Evolutionary conservation across 1,139 yeast genomes (phyloP).

Genomic region (Scheffersomyces segobiensis): DNA sequence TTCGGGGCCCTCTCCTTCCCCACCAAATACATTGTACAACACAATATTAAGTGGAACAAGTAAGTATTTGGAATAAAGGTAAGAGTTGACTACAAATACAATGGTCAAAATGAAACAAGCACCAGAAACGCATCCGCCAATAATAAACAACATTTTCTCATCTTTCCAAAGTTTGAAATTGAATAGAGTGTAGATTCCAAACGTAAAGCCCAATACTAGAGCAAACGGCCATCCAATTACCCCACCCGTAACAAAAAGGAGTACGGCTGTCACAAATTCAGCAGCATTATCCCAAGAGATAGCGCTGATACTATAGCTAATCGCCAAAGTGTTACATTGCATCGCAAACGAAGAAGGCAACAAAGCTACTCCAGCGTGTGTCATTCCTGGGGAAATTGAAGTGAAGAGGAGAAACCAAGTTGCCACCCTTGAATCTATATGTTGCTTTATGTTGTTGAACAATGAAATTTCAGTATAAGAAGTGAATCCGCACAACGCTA

Average conservation of each 20-base stretch:
- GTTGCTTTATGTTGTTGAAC: slow-evolving; percentile 41
- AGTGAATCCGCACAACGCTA: slow-evolving; percentile 54
- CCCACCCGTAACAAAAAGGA: slow-evolving; percentile 65
- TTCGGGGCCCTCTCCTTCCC: slow-evolving; percentile 79
- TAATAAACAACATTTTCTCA: slow-evolving; percentile 12
- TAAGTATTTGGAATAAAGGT: slow-evolving; percentile 60
- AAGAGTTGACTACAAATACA: slow-evolving; percentile 56
- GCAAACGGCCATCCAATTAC: slow-evolving; percentile 92
- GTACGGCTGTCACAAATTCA: slow-evolving; percentile 35
- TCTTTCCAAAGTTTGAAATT: slow-evolving; percentile 4
- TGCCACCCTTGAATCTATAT: slow-evolving; percentile 41
- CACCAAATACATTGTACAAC: slow-evolving; percentile 75
- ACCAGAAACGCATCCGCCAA: slow-evolving; percentile 16
- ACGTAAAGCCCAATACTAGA: slow-evolving; percentile 63
- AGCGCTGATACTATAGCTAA: slow-evolving; percentile 36
- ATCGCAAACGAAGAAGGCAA: slow-evolving; percentile 88
- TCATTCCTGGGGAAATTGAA: slow-evolving; percentile 61
- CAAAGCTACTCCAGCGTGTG: slow-evolving; percentile 82
- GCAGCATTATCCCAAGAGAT: slow-evolving; percentile 9
- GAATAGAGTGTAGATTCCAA: slow-evolving; percentile 37
- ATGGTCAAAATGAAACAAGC: slow-evolving; percentile 27
- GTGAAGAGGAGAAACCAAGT: slow-evolving; percentile 59
- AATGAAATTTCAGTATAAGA: slow-evolving; percentile 55
- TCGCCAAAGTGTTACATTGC: slow-evolving; percentile 61
- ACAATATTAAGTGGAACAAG: slow-evolving; percentile 84